Evolutionary conservation across 2,329 filamentous ascomycete species (phyloP).

Genomic region (Aspergillus sp.): DNA sequence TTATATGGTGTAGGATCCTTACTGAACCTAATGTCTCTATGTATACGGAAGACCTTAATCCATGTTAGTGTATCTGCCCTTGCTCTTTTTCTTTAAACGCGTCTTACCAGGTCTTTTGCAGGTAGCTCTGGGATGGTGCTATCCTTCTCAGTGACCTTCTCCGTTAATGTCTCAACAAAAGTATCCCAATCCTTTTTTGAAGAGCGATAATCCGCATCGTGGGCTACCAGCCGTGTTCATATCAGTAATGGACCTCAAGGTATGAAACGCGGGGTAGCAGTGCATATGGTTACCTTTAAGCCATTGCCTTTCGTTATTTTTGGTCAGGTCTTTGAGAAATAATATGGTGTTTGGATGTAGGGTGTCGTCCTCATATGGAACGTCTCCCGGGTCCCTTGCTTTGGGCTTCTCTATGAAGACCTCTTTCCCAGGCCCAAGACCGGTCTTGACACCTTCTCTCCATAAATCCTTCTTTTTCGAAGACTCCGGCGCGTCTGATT

Average conservation of each 20-base stretch:
- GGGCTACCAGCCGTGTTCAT: conserved; percentile 51
- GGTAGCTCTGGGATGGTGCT: conserved; percentile 84
- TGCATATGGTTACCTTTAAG: conserved; percentile 53
- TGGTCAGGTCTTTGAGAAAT: conserved; percentile 59
- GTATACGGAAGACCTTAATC: conserved; percentile 72
- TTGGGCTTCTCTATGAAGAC: conserved; percentile 64
- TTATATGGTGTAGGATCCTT: conserved; percentile 88
- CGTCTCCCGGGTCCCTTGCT: conserved; percentile 59
- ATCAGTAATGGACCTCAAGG: conserved; percentile 4
- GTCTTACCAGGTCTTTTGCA: conserved; percentile 70
- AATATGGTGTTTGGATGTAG: conserved; percentile 65
- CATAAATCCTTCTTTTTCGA: conserved; percentile 52
- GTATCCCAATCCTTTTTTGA: conserved; percentile 78
- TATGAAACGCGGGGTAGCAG: background rate
- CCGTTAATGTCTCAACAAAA: conserved; percentile 71
- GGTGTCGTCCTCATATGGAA: conserved; percentile 56
- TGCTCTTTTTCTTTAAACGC: background rate
- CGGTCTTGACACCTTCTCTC: conserved; percentile 56
- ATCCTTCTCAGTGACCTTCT: conserved; percentile 70
- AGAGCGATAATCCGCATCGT: conserved; percentile 76
- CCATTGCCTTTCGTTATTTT: conserved; percentile 64
- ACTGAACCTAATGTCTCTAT: conserved; percentile 81
- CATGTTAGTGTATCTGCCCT: conserved; percentile 11
- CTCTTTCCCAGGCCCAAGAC: conserved; percentile 59
- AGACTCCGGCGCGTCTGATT: background rate